Percentiles rank a stretch among this genome's conserved stretches.
Evolutionary conservation across 306 rosid species (phyloP).

Genomic region (Oemleria cerasiformis): DNA sequence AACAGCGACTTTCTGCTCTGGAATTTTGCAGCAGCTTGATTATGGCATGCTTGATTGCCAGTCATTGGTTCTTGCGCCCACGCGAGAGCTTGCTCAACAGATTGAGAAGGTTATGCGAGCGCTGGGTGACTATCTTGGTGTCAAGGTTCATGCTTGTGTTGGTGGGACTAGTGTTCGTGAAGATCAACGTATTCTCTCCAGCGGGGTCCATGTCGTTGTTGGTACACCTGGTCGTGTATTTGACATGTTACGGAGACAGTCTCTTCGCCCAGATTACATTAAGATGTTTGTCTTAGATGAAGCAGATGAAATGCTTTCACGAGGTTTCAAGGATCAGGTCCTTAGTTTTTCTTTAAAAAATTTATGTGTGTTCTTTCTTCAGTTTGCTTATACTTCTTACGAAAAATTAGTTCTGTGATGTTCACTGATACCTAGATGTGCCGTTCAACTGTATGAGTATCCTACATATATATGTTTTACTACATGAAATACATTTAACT

Average conservation of each 20-base stretch:
- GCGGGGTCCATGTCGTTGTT: constrained; percentile 66
- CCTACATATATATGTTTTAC: no score
- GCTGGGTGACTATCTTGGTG: constrained; percentile 70
- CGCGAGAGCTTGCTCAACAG: constrained; percentile 78
- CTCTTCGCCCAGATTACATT: constrained; percentile 53
- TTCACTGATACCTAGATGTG: neutral
- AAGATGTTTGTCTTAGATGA: constrained; percentile 65
- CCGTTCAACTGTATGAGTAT: neutral
- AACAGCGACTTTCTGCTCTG: constrained; percentile 78
- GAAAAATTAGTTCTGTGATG: neutral
- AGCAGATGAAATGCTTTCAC: constrained; percentile 82
- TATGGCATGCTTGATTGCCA: constrained; percentile 65
- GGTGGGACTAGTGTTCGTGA: constrained; percentile 74
- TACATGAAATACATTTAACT: no score
- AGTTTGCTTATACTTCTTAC: neutral
- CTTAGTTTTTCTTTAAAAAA: neutral
- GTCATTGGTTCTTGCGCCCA: constrained; percentile 76
- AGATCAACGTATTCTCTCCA: constrained; percentile 57
- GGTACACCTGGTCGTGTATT: constrained; percentile 79
- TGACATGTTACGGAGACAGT: constrained; percentile 67
- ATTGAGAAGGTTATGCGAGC: constrained; percentile 82
- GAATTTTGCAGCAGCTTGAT: constrained; percentile 72
- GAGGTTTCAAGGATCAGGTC: constrained; percentile 84
- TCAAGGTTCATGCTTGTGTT: constrained; percentile 76
- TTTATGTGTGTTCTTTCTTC: constrained; percentile 2